phyloP scores from a whole-genome alignment of 805 yeast species.

The Wickerhamiella qilinensis region DNA sequence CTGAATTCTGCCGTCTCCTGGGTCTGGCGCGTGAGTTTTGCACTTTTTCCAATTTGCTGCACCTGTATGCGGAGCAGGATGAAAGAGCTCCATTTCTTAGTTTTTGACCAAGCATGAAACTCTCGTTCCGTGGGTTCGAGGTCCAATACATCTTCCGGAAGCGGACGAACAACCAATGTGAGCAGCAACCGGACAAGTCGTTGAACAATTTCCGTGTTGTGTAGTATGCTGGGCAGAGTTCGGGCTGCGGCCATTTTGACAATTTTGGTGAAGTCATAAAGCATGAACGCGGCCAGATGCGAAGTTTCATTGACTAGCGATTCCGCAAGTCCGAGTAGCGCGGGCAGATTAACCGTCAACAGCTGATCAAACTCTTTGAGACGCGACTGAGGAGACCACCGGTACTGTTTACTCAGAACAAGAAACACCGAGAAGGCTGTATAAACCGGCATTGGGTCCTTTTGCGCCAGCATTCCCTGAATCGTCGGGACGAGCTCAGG shows the following conservation, averaged over 20 bases:
- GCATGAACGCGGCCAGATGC: conserved; percentile 46
- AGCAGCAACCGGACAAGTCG: conserved; percentile 72
- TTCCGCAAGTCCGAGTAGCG: conserved; percentile 49
- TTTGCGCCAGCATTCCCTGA: conserved; percentile 28
- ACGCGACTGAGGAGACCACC: conserved; percentile 58
- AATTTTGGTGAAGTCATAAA: conserved; percentile 55
- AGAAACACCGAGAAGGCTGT: conserved; percentile 57
- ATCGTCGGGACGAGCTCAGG: conserved; percentile 34
- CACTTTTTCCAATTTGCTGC: conserved; percentile 61
- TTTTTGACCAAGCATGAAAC: conserved; percentile 48
- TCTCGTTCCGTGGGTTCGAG: conserved; percentile 34
- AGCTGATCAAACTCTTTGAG: conserved; percentile 39
- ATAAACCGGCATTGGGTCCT: conserved; percentile 32
- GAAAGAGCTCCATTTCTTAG: conserved; percentile 80
- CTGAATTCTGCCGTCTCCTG: conserved; percentile 30
- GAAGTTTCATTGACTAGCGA: conserved; percentile 29
- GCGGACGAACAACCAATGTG: conserved; percentile 39
- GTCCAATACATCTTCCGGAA: conserved; percentile 37
- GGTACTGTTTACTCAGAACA: conserved; percentile 52
- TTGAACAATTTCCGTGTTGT: conserved; percentile 33
- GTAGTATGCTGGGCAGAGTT: conserved; percentile 42
- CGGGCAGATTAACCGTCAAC: conserved; percentile 44
- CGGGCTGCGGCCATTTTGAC: conserved; percentile 54
- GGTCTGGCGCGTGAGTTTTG: conserved; percentile 4
- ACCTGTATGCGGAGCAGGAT: conserved; percentile 56